phyloP scores from a whole-genome alignment of 2,329 filamentous ascomycete species.

The Penicillium sp. region DNA sequence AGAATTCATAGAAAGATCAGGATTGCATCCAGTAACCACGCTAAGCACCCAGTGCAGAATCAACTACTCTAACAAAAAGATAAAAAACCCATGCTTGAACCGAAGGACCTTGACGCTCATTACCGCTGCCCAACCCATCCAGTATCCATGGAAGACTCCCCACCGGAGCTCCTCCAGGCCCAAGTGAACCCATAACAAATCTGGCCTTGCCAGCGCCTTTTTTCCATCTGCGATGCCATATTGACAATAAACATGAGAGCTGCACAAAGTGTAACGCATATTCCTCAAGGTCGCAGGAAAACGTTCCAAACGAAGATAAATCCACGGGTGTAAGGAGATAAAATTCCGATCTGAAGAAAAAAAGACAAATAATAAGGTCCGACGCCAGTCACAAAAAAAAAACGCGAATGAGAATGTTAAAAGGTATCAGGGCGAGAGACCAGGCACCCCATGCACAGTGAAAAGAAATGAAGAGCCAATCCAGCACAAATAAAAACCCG shows the following conservation, averaged over 20 bases:
- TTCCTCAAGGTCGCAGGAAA: background rate
- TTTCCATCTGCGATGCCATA: conserved; percentile 1
- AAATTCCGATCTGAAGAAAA: conserved; percentile 24
- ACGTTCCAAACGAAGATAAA: conserved; percentile 10
- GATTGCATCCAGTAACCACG: conserved; percentile 16
- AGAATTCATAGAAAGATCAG: conserved; percentile 10
- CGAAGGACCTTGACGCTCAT: conserved; percentile 11
- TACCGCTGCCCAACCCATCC: conserved; percentile 15
- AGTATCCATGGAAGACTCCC: conserved; percentile 1
- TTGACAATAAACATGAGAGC: background rate
- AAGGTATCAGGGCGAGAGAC: conserved; percentile 33
- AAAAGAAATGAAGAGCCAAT: conserved; percentile 18
- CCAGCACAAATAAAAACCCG: conserved; percentile 24
- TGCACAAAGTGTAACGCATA: background rate
- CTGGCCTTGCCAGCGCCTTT: background rate
- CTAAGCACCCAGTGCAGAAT: conserved; percentile 17
- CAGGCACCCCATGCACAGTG: conserved; percentile 23
- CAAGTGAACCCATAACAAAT: conserved; percentile 1
- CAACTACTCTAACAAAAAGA: conserved; percentile 16
- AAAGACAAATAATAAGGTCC: conserved; percentile 21
- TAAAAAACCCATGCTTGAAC: conserved; percentile 7
- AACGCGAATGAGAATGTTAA: conserved; percentile 20
- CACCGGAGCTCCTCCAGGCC: conserved; percentile 3
- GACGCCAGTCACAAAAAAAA: conserved; percentile 30
- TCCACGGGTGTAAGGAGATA: conserved; percentile 19